A percentile compares a stretch with the other conserved stretches of the same genome.
Conservation (phyloP, 2,329 filamentous ascomycete genomes). For the Lachnellula arida region DNA sequence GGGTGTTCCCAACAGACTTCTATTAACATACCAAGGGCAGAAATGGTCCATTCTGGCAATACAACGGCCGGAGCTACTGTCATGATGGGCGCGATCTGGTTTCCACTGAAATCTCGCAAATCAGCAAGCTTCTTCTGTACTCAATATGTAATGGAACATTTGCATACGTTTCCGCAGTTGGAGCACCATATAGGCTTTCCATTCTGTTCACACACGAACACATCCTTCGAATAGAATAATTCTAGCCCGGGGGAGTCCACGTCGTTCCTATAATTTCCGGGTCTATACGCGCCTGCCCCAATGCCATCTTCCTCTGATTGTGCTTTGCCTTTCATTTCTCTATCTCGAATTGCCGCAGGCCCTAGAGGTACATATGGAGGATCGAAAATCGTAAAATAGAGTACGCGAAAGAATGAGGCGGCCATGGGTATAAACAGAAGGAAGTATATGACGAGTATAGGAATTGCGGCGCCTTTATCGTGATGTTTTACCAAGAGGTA, state of each 20-base stretch:
- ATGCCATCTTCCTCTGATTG: slow-evolving; percentile 16
- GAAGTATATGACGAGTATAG: slow-evolving; percentile 69
- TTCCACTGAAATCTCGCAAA: slow-evolving; percentile 46
- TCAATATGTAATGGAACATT: slow-evolving; percentile 42
- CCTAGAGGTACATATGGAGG: slow-evolving; percentile 70
- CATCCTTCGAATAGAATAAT: slow-evolving; percentile 73
- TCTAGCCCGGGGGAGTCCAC: slow-evolving; percentile 67
- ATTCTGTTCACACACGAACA: slow-evolving; percentile 78
- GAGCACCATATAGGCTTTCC: slow-evolving; percentile 86
- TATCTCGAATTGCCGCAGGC: slow-evolving; percentile 29
- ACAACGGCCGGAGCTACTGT: slow-evolving; percentile 80
- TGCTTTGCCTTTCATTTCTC: slow-evolving; percentile 20
- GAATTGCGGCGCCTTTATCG: slow-evolving; percentile 53
- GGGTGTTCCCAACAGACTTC: neutral
- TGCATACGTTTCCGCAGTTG: slow-evolving; percentile 72
- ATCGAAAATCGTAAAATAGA: slow-evolving; percentile 62
- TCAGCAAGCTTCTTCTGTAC: neutral
- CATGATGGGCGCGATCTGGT: slow-evolving; percentile 81
- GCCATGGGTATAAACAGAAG: slow-evolving; percentile 64
- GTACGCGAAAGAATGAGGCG: slow-evolving; percentile 64
- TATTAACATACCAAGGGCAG: slow-evolving; percentile 64
- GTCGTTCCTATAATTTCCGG: slow-evolving; percentile 18
- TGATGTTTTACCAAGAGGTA: slow-evolving; percentile 57
- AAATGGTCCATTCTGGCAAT: slow-evolving; percentile 92
- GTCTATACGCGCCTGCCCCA: slow-evolving; percentile 21